Percentiles rank a stretch among this genome's conserved stretches.
Conservation (phyloP, 345 rosid genomes). For the Triadica sebifera region DNA sequence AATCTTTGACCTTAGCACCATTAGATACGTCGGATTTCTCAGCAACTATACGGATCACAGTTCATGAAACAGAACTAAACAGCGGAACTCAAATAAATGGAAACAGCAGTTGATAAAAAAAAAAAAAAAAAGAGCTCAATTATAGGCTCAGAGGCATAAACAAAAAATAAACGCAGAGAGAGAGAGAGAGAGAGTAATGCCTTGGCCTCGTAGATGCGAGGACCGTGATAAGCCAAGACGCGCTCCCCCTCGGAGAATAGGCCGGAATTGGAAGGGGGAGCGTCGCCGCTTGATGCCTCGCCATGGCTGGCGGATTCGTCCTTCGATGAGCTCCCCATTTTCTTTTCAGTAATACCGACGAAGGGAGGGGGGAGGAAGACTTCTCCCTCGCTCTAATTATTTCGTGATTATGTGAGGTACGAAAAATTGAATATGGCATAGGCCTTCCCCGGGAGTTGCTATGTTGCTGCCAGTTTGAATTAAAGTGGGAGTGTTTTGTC, state of each 20-base stretch:
- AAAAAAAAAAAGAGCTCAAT: background rate
- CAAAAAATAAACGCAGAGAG: background rate
- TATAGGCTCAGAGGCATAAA: background rate
- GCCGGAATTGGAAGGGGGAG: constrained; percentile 53
- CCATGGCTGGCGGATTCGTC: constrained; percentile 76
- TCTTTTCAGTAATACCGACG: background rate
- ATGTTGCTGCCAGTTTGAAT: background rate
- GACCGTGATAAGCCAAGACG: constrained; percentile 93
- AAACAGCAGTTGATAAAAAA: background rate
- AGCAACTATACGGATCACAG: background rate
- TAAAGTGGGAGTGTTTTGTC: background rate
- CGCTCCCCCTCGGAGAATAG: constrained; percentile 87
- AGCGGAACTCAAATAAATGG: background rate
- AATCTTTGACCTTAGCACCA: background rate
- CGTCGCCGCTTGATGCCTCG: constrained; percentile 68
- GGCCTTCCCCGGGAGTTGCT: background rate
- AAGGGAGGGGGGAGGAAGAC: background rate
- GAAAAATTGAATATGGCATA: background rate
- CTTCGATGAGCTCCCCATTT: constrained; percentile 84
- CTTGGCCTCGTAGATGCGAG: constrained; percentile 97
- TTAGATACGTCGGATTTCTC: background rate
- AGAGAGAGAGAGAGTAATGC: constrained; percentile 32
- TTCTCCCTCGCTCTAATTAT: background rate
- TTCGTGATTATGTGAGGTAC: background rate
- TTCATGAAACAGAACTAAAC: background rate